Evolutionary conservation across 495 filamentous ascomycete species (phyloP).

Genomic region (Elaphomyces granulatus): DNA sequence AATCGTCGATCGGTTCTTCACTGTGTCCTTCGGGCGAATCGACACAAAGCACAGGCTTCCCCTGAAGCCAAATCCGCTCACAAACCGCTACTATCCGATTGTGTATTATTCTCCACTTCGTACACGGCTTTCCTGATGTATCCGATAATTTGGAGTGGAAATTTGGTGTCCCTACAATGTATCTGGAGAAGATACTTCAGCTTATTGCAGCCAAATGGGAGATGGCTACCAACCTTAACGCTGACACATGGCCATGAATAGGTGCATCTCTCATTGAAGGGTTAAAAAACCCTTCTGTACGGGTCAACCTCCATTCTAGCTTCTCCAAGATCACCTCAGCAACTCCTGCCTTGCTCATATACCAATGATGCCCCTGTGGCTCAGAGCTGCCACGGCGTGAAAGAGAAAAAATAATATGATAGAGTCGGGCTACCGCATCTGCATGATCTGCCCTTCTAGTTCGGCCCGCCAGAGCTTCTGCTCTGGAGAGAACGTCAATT

Average conservation of each 20-base stretch:
- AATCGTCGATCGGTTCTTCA: conserved; percentile 55
- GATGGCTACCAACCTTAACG: conserved; percentile 36
- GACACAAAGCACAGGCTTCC: conserved; percentile 65
- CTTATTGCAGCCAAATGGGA: conserved; percentile 1
- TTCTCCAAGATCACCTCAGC: conserved; percentile 30
- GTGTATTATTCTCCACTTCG: conserved; percentile 33
- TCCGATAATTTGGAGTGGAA: conserved; percentile 22
- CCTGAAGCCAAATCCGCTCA: conserved; percentile 53
- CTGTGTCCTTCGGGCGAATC: conserved; percentile 85
- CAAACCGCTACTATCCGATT: conserved; percentile 42
- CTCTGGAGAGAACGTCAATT: conserved; percentile 20
- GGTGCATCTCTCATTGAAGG: conserved; percentile 48
- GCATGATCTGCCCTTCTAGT: conserved; percentile 77
- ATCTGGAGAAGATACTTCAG: conserved; percentile 28
- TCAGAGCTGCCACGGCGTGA: conserved; percentile 8
- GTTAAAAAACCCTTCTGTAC: conserved; percentile 42
- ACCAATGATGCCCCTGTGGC: conserved; percentile 14
- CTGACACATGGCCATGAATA: conserved; percentile 55
- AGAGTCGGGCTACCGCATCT: conserved; percentile 61
- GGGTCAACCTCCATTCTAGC: conserved; percentile 42
- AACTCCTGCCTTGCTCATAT: conserved; percentile 27
- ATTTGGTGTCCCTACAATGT: conserved; percentile 24
- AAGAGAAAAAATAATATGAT: conserved; percentile 36
- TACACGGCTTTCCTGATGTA: conserved; percentile 4
- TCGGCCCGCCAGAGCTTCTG: conserved; percentile 41